These are phyloP conservation scores for Ceratocystiopsis brevicomis DNA, from an alignment of 2,329 filamentous ascomycete species.

Conservation along the genomic window DNA sequence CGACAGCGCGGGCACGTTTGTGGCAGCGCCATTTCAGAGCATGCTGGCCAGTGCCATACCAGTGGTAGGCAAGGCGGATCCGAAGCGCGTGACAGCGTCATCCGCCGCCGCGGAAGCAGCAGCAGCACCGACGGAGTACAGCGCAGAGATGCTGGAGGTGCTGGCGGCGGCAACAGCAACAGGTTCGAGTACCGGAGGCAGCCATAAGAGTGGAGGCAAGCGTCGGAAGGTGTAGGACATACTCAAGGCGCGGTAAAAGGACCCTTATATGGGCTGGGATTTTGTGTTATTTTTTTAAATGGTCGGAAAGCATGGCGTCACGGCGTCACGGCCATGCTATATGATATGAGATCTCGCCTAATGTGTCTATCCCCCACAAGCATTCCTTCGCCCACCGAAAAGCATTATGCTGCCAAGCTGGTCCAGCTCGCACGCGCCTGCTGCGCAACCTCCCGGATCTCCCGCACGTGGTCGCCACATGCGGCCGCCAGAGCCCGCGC, in stretches of 20 bases:
- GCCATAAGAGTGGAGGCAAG: conserved; percentile 23
- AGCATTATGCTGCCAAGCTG: conserved; percentile 15
- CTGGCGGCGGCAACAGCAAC: conserved; percentile 16
- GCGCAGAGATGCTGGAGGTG: conserved; percentile 28
- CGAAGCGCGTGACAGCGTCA: conserved; percentile 25
- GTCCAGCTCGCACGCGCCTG: conserved; percentile 30
- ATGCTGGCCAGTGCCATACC: conserved; percentile 53
- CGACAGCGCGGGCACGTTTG: conserved; percentile 51
- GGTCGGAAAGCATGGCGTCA: too few species aligned
- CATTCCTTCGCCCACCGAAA: background rate
- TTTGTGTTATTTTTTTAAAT: too few species aligned
- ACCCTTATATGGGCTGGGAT: too few species aligned
- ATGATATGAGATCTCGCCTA: too few species aligned
- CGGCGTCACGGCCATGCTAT: too few species aligned
- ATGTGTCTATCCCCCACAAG: too few species aligned
- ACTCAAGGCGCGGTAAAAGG: too few species aligned
- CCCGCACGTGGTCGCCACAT: conserved; percentile 34
- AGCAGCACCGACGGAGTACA: conserved; percentile 16
- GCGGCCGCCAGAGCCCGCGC: conserved; percentile 28
- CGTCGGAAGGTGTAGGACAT: conserved; percentile 23
- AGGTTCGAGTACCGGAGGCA: conserved; percentile 15
- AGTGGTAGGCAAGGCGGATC: conserved; percentile 45
- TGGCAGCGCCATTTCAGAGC: conserved; percentile 59
- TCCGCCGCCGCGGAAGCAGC: conserved; percentile 17
- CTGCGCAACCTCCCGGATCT: conserved; percentile 31